Conservation (phyloP, 2,329 filamentous ascomycete species). For the Trichoderma koningiopsis region DNA sequence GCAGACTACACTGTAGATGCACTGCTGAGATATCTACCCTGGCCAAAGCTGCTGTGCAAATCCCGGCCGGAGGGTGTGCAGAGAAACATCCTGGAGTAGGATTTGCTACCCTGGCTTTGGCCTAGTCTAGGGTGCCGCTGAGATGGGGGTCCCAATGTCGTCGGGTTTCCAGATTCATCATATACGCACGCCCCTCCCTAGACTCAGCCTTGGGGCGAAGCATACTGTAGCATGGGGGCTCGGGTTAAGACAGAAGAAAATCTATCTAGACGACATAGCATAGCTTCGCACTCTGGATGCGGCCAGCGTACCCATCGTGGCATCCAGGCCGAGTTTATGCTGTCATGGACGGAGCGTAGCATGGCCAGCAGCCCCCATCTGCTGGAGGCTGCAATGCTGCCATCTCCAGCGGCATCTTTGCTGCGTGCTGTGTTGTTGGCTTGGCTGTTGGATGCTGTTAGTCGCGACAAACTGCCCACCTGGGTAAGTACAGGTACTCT, state of each 20-base stretch:
- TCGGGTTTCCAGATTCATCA: neutral
- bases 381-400: neutral
- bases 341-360: neutral
- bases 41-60: neutral
- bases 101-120: neutral
- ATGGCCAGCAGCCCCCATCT: neutral
- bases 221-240: constrained; percentile 1
- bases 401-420: neutral
- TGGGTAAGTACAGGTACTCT: neutral
- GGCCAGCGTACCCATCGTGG: neutral
- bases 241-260: neutral
- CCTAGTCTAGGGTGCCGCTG: neutral
- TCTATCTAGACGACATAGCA: neutral
- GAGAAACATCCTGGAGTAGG: neutral
- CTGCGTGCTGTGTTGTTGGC: neutral
- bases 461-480: neutral
- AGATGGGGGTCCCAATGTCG: neutral
- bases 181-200: neutral
- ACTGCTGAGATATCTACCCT: neutral
- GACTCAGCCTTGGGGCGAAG: constrained; percentile 12
- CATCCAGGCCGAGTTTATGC: neutral
- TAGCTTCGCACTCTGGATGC: neutral
- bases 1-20: neutral
- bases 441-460: neutral
- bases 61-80: neutral